Conservation (phyloP, 768 basidiomycete genomes). For the Agrocybe praecox region DNA sequence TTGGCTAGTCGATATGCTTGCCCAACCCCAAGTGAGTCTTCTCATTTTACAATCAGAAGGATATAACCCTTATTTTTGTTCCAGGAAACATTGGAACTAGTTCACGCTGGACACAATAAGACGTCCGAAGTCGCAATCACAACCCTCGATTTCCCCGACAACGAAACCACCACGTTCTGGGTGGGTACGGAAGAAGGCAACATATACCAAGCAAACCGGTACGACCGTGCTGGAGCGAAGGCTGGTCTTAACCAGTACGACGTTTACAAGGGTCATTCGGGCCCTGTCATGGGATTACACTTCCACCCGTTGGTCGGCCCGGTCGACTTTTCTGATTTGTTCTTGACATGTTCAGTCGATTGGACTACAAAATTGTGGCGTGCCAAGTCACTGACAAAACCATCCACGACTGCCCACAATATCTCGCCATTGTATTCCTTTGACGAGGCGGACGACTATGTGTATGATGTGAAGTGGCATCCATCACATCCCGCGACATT, state of each 20-base stretch:
- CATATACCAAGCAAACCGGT: conserved; percentile 94
- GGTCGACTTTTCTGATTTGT: conserved; percentile 94
- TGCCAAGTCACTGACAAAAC: conserved; percentile 74
- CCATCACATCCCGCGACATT: conserved; percentile 94
- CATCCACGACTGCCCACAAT: conserved; percentile 58
- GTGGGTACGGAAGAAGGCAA: conserved; percentile 98
- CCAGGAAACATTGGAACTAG: conserved; percentile 91
- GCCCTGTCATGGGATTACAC: conserved; percentile 91
- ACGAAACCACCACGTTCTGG: conserved; percentile 96
- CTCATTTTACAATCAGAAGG: background rate
- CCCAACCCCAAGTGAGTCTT: conserved; percentile 83
- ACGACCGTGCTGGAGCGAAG: conserved; percentile 96
- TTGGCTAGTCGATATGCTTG: conserved; percentile 99
- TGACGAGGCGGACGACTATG: conserved; percentile 98
- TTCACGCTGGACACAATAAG: conserved; percentile 91
- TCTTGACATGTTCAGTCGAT: conserved; percentile 91
- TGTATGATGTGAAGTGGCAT: conserved; percentile 99
- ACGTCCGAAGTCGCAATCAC: conserved; percentile 97
- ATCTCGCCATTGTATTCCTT: conserved; percentile 89
- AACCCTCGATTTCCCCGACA: conserved; percentile 90
- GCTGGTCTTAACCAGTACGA: conserved; percentile 94
- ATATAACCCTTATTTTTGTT: background rate
- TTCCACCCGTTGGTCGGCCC: conserved; percentile 93
- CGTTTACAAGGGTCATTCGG: conserved; percentile 90
- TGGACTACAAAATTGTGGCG: conserved; percentile 99